Conservation (phyloP, 1,284 basidiomycete genomes). For the Rhodotorula sp. region DNA sequence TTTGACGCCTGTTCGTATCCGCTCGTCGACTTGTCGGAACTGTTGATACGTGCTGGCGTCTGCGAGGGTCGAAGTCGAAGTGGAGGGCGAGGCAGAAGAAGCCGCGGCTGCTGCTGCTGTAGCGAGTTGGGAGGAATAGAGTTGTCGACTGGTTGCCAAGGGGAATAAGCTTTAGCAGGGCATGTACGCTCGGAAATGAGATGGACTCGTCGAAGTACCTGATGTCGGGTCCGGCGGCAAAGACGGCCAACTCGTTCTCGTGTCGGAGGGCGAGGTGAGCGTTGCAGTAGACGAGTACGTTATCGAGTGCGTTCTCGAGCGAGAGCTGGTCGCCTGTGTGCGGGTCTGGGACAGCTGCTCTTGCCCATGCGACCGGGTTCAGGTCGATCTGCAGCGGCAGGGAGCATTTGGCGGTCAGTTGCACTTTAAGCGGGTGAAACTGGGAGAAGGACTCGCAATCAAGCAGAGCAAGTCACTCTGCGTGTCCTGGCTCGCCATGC, state of each 20-base stretch:
- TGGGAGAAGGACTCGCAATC: slow-evolving; percentile 17
- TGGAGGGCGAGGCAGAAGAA: neutral
- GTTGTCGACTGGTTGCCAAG: slow-evolving; percentile 19
- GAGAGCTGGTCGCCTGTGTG: slow-evolving; percentile 19
- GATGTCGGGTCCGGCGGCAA: slow-evolving; percentile 55
- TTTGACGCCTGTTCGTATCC: slow-evolving; percentile 67
- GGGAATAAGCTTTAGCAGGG: no score
- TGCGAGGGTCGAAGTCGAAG: slow-evolving; percentile 8
- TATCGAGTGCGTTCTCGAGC: slow-evolving; percentile 46
- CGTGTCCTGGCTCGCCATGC: slow-evolving; percentile 5
- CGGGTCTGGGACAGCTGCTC: slow-evolving; percentile 9
- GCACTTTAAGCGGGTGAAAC: neutral
- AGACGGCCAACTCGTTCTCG: slow-evolving; percentile 88
- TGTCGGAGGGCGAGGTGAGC: slow-evolving; percentile 85
- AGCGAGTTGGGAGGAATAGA: slow-evolving; percentile 27
- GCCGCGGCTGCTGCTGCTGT: neutral
- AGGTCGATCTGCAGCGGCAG: slow-evolving; percentile 43
- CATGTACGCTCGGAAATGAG: no score
- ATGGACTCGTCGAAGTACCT: no score
- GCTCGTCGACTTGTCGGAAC: slow-evolving; percentile 61
- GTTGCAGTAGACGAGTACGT: slow-evolving; percentile 82
- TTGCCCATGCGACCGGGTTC: slow-evolving; percentile 45
- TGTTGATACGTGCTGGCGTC: slow-evolving; percentile 79
- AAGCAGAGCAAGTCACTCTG: slow-evolving; percentile 35
- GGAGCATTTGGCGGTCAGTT: neutral